phyloP scores from a whole-genome alignment of 441 rosid species.

The Erodium texanum region DNA sequence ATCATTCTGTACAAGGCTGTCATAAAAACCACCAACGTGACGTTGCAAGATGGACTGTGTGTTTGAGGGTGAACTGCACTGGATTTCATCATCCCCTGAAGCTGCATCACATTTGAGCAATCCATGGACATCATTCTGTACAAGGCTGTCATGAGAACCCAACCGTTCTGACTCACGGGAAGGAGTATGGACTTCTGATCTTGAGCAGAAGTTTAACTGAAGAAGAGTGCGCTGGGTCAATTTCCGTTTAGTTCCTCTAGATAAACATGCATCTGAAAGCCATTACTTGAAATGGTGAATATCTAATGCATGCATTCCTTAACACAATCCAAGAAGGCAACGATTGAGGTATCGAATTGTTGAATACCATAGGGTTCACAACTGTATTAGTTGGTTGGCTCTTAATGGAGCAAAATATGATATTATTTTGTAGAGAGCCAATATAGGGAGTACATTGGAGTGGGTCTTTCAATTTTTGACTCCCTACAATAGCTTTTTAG shows the following conservation, averaged over 20 bases:
- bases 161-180: constrained; percentile 20
- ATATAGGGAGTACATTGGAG: too few species aligned
- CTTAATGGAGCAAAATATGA: neutral
- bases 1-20: constrained; percentile 16
- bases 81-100: constrained; percentile 21
- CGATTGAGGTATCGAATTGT: too few species aligned
- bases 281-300: constrained; percentile 19
- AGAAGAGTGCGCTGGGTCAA: constrained; percentile 71
- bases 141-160: constrained; percentile 13
- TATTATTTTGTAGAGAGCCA: too few species aligned
- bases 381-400: neutral
- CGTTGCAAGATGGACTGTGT: constrained; percentile 7
- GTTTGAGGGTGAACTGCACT: neutral
- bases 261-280: constrained; percentile 43
- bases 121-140: constrained; percentile 15
- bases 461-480: too few species aligned
- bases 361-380: neutral
- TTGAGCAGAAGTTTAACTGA: constrained; percentile 44
- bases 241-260: constrained; percentile 55
- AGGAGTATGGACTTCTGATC: constrained; percentile 18
- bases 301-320: constrained; percentile 3
- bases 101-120: constrained; percentile 9
- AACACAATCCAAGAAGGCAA: too few species aligned
- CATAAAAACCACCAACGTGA: constrained; percentile 12
- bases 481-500: too few species aligned